Conservation (phyloP, 2,329 filamentous ascomycete species). For the Pseudonectria buxi region DNA sequence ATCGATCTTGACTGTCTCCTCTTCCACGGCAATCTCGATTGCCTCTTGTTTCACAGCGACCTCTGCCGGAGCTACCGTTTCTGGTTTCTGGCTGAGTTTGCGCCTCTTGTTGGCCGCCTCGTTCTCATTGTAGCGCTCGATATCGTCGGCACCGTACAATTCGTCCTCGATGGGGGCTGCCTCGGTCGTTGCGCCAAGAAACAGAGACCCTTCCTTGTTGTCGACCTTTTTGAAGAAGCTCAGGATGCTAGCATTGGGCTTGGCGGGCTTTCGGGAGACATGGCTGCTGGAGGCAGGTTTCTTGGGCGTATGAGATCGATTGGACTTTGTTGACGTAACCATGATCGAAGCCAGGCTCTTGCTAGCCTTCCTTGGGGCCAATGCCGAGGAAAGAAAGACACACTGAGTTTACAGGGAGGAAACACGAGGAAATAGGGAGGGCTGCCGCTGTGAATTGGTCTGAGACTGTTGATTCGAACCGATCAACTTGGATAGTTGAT, state of each 20-base stretch:
- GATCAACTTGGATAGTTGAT: too few relatives aligned
- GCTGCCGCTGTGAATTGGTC: too few relatives aligned
- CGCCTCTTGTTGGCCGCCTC: slow-evolving; percentile 25
- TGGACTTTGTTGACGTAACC: slow-evolving; percentile 29
- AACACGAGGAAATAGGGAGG: too few relatives aligned
- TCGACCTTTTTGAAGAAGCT: slow-evolving; percentile 69
- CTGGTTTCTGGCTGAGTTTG: slow-evolving; percentile 19
- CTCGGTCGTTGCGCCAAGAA: slow-evolving; percentile 32
- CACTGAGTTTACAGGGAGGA: too few relatives aligned
- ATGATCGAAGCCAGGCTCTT: slow-evolving; percentile 16
- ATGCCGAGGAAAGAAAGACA: too few relatives aligned
- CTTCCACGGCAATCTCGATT: background rate
- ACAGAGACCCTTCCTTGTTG: slow-evolving; percentile 52
- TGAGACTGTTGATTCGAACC: too few relatives aligned
- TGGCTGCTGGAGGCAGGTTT: slow-evolving; percentile 20
- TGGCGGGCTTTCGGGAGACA: slow-evolving; percentile 29
- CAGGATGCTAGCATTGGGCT: slow-evolving; percentile 59
- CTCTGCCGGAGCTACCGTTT: slow-evolving; percentile 4
- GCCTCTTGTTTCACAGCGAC: background rate
- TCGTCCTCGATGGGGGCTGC: slow-evolving; percentile 20
- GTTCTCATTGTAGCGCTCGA: slow-evolving; percentile 28
- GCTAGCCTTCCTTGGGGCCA: too few relatives aligned
- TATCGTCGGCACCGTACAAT: slow-evolving; percentile 21
- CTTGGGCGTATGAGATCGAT: slow-evolving; percentile 25
- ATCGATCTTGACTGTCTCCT: slow-evolving; percentile 4